Conservation (phyloP, 768 basidiomycete species). For the Phaeolepiota aurea region DNA sequence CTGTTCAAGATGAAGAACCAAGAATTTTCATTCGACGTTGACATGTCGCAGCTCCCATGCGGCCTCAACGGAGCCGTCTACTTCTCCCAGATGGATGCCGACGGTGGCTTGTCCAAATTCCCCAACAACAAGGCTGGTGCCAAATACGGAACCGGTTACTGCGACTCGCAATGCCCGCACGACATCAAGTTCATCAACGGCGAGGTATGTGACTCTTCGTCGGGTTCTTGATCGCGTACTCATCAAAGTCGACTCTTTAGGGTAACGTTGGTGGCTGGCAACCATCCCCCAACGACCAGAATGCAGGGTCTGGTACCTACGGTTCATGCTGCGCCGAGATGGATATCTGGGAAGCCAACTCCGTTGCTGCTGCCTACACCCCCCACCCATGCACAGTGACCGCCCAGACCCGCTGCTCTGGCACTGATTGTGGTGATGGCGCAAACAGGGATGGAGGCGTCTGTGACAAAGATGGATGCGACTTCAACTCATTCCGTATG, state of each 20-base stretch:
- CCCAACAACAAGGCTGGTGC: slow-evolving; percentile 38
- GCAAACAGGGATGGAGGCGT: slow-evolving; percentile 21
- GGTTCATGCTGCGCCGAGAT: slow-evolving; percentile 2
- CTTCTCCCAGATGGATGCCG: slow-evolving; percentile 44
- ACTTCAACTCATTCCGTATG: slow-evolving; percentile 40
- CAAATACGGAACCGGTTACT: slow-evolving; percentile 15
- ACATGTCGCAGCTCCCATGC: too few species aligned
- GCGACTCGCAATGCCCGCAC: slow-evolving; percentile 30
- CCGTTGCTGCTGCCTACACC: slow-evolving; percentile 27
- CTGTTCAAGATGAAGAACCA: too few species aligned
- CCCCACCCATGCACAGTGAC: slow-evolving; percentile 28
- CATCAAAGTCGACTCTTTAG: too few species aligned
- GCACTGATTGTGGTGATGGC: slow-evolving; percentile 16
- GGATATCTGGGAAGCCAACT: slow-evolving; percentile 17
- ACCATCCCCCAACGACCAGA: slow-evolving; percentile 1
- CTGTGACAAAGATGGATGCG: slow-evolving; percentile 36
- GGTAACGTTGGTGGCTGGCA: background rate
- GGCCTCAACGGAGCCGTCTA: too few species aligned
- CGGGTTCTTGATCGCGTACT: too few species aligned
- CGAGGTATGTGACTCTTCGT: slow-evolving; percentile 12
- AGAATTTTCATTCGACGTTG: too few species aligned
- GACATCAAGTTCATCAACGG: slow-evolving; percentile 43
- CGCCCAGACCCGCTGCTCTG: slow-evolving; percentile 23
- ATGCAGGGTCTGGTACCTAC: slow-evolving; percentile 1
- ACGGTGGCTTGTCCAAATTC: slow-evolving; percentile 35